Evolutionary conservation across 129 eudicot genomes (phyloP).

Genomic region (Flaveria trinervia): DNA sequence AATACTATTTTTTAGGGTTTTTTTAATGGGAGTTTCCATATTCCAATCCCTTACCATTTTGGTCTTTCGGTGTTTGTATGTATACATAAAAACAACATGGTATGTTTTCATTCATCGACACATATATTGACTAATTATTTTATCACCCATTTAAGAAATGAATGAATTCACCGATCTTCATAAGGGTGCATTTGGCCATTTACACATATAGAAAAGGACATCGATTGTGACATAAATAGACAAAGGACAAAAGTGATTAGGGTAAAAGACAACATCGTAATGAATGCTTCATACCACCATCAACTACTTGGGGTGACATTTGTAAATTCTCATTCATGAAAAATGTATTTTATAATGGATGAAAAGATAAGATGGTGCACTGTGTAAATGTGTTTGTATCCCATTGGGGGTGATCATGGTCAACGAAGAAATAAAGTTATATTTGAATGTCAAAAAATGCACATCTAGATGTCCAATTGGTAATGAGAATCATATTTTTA

Average conservation of each 20-base stretch:
- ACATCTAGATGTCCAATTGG: background rate
- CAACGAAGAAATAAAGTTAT: background rate
- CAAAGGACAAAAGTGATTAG: conserved; percentile 25
- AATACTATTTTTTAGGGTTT: no score
- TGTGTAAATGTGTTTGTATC: background rate
- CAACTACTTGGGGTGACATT: conserved; percentile 20
- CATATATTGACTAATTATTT: background rate
- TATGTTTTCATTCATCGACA: conserved; percentile 20
- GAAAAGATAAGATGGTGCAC: background rate
- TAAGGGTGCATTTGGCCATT: conserved; percentile 33
- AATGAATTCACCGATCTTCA: conserved; percentile 25
- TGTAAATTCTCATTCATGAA: background rate
- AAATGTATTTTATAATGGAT: background rate
- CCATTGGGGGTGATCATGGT: background rate
- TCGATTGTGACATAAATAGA: conserved; percentile 49
- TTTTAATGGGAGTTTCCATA: background rate
- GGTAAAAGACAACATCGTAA: conserved; percentile 33
- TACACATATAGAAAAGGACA: conserved; percentile 32
- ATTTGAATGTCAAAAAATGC: background rate
- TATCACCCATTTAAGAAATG: conserved; percentile 7
- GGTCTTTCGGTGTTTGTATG: conserved; percentile 4
- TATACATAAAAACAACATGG: conserved; percentile 27
- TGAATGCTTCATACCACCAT: conserved; percentile 28
- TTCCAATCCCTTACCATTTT: no score
- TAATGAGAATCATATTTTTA: background rate